A percentile compares a stretch with the other conserved stretches of the same genome.
phyloP scores from a whole-genome alignment of 768 basidiomycete species.

The Clitopilus passeckerianus region DNA sequence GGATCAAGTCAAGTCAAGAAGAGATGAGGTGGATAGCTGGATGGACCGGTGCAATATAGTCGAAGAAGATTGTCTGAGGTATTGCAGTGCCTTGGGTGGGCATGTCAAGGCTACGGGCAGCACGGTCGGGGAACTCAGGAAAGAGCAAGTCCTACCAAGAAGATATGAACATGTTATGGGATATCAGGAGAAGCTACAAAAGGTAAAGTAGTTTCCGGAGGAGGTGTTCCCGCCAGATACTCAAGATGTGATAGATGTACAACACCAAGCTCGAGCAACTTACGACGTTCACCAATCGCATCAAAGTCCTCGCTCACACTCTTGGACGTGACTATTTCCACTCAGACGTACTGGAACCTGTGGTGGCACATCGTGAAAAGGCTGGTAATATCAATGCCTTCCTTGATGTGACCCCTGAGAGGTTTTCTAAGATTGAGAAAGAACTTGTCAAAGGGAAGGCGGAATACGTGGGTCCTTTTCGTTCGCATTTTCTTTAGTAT shows the following conservation, averaged over 20 bases:
- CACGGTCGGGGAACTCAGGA: conserved; percentile 63
- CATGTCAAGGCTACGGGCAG: conserved; percentile 63
- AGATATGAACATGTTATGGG: conserved; percentile 65
- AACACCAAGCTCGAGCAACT: conserved; percentile 77
- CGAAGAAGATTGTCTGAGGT: conserved; percentile 61
- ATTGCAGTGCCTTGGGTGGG: conserved; percentile 67
- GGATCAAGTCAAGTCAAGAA: conserved; percentile 58
- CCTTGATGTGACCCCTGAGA: conserved; percentile 75
- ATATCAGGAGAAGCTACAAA: conserved; percentile 74
- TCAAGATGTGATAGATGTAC: conserved; percentile 43
- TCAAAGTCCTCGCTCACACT: conserved; percentile 53
- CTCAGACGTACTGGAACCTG: conserved; percentile 48
- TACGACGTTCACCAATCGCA: conserved; percentile 61
- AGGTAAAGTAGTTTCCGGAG: conserved; percentile 39
- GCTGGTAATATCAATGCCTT: conserved; percentile 32
- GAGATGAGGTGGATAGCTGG: conserved; percentile 78
- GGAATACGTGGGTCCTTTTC: conserved; percentile 62
- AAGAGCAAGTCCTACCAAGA: conserved; percentile 67
- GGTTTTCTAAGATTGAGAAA: conserved; percentile 77
- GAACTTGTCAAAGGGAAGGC: conserved; percentile 80
- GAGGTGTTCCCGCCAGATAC: background rate
- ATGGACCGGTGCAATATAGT: conserved; percentile 54
- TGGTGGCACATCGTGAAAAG: conserved; percentile 35
- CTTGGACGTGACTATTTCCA: conserved; percentile 57
- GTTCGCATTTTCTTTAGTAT: background rate